Evolutionary conservation across 2,329 filamentous ascomycete species (phyloP), one percentile per base, ranked within the genome.

Genomic region (Botrytis fragariae): DNA sequence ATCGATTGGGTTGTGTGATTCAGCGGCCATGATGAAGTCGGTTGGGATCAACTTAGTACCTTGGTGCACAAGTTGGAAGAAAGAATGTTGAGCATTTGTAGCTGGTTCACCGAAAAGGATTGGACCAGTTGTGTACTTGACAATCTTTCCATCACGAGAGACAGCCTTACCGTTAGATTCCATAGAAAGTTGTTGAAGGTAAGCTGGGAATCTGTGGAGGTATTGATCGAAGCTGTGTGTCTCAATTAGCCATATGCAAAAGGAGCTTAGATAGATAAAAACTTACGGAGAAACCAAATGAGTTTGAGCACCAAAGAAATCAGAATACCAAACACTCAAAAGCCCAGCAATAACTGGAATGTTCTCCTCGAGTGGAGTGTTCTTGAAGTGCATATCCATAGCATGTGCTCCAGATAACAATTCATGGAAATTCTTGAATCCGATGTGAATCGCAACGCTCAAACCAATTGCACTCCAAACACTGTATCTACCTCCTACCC

Each of bases 51-150:
- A 91, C 90, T 98, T 98, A 80, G 96, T 99, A 81, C 96, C 96
- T 85, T 99, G 96, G 88, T 99, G 96, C 74, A 99, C 91, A 65
- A 99, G 92, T 89, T 99, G 96, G 92, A 97, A 99, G 91, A 99
- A 99, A 75, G 96, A 98, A 89, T 99, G 96, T 87, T 99, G 96
- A 62, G 96, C 96, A 83, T 99, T 99, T 83, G 96, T 99, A 84
- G 94, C 97, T 71, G 96, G 96, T 88, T 99, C 96, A 81, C 96
- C 96, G 82, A 99, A 99, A 76, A 99, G 87, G 82, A 99, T 95
- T 72, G 96, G 90, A 67, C 96, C 95, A 54, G 96, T 99, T 74
- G 95, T 98, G 87, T 99, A 99, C 86, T 97, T 97, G 81, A 97
- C 95, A 75, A 97, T 89, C 54, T 94, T 91, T 73, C 90, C 92